phyloP scores from a whole-genome alignment of 306 rosid species.

The Rosa lucieae region DNA sequence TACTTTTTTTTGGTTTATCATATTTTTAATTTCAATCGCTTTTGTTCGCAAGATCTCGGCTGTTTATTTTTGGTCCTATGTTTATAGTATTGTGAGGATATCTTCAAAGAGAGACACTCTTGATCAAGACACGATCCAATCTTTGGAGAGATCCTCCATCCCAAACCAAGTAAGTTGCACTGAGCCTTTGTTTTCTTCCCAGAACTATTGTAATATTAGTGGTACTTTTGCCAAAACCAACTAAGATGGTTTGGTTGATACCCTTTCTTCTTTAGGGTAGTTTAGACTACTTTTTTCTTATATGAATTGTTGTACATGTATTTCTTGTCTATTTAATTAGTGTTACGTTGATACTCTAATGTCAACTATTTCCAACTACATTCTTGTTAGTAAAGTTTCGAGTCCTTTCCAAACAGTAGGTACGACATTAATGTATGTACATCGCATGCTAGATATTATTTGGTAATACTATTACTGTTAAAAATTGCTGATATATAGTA shows the following conservation, averaged over 20 bases:
- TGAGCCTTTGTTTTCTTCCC: conserved; percentile 34
- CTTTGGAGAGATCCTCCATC: conserved; percentile 28
- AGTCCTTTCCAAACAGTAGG: background rate
- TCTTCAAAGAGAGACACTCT: conserved; percentile 33
- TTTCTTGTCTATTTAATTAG: no score
- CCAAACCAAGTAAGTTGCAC: conserved; percentile 29
- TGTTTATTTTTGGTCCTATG: conserved; percentile 69
- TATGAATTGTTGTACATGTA: no score
- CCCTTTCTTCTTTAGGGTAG: no score
- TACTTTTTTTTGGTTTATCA: background rate
- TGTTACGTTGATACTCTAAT: no score
- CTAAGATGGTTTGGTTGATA: no score
- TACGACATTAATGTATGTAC: no score
- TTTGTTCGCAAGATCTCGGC: conserved; percentile 51
- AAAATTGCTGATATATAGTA: no score
- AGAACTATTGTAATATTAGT: background rate
- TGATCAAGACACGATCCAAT: conserved; percentile 19
- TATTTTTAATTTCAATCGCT: background rate
- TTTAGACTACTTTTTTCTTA: no score
- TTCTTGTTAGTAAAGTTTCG: background rate
- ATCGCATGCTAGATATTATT: no score
- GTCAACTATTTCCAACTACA: no score
- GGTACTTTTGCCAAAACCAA: background rate
- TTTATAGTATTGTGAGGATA: conserved; percentile 70
- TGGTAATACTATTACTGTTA: background rate